Conservation (phyloP, 2,329 filamentous ascomycete species). For the Zalaria sp. region DNA sequence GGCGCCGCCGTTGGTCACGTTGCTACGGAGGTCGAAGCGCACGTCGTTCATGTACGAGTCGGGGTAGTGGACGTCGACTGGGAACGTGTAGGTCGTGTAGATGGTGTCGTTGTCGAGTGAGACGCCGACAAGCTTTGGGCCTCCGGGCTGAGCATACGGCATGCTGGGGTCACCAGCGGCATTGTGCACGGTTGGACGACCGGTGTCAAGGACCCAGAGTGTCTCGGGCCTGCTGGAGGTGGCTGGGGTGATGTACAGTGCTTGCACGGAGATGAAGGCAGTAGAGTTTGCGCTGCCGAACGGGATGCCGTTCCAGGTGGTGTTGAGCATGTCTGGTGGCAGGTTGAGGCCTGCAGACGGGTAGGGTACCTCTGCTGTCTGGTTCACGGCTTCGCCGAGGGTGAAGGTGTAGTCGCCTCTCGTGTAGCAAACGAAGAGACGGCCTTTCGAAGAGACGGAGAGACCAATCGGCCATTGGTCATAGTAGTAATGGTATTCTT, state of each 20-base stretch:
- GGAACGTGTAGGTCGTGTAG: constrained; percentile 27
- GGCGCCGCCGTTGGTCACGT: constrained; percentile 21
- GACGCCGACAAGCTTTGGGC: constrained; percentile 31
- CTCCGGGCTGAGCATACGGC: constrained; percentile 30
- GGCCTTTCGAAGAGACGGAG: constrained; percentile 26
- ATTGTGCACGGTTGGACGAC: constrained; percentile 27
- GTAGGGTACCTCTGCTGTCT: constrained; percentile 33
- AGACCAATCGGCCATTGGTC: constrained; percentile 33
- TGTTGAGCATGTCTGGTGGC: constrained; percentile 21
- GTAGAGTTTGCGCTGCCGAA: constrained; percentile 31
- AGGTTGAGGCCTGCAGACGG: constrained; percentile 26
- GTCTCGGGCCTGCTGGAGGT: constrained; percentile 22
- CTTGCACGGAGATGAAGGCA: constrained; percentile 30
- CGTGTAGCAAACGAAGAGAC: constrained; percentile 32
- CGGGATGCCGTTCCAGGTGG: constrained; percentile 23
- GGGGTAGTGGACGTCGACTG: constrained; percentile 27
- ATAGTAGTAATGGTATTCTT: constrained; percentile 36
- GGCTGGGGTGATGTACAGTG: constrained; percentile 29
- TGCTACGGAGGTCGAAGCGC: constrained; percentile 30
- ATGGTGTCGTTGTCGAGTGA: constrained; percentile 26
- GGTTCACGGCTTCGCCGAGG: constrained; percentile 32
- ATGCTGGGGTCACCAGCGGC: constrained; percentile 22
- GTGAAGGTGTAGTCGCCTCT: constrained; percentile 33
- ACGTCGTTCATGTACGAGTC: constrained; percentile 34
- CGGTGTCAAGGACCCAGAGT: constrained; percentile 32